A percentile compares a stretch with the other conserved stretches of the same genome.
Conservation (phyloP, 306 rosid species). For the Medicago truncatula region DNA sequence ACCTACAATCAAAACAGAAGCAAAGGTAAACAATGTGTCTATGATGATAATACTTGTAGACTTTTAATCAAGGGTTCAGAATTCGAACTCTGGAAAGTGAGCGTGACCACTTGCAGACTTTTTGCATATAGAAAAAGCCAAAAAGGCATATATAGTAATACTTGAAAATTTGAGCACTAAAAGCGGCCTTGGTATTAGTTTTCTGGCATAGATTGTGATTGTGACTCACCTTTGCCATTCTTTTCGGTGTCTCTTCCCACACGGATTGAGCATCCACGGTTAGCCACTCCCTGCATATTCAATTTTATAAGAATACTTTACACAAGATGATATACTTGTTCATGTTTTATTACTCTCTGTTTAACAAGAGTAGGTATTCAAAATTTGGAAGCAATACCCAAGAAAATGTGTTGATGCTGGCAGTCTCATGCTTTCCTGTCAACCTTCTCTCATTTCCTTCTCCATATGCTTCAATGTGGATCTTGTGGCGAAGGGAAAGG, state of each 20-base stretch:
- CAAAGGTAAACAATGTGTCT: neutral
- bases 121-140: no score
- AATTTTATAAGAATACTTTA: constrained; percentile 40
- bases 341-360: neutral
- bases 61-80: neutral
- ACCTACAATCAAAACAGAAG: constrained; percentile 53
- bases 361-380: constrained; percentile 29
- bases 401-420: constrained; percentile 81
- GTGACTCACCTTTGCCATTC: constrained; percentile 78
- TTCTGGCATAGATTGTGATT: neutral
- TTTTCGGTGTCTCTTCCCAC: constrained; percentile 96
- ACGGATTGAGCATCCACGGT: constrained; percentile 98
- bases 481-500: constrained; percentile 89
- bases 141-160: no score
- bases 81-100: neutral
- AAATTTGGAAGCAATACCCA: constrained; percentile 68
- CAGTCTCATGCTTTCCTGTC: constrained; percentile 99
- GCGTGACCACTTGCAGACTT: neutral
- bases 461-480: constrained; percentile 91
- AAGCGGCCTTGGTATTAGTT: no score
- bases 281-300: constrained; percentile 89
- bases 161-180: no score
- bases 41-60: neutral
- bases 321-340: neutral
- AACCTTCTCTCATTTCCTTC: constrained; percentile 99